phyloP scores from a whole-genome alignment of 345 rosid species.

The Litchi chinensis region DNA sequence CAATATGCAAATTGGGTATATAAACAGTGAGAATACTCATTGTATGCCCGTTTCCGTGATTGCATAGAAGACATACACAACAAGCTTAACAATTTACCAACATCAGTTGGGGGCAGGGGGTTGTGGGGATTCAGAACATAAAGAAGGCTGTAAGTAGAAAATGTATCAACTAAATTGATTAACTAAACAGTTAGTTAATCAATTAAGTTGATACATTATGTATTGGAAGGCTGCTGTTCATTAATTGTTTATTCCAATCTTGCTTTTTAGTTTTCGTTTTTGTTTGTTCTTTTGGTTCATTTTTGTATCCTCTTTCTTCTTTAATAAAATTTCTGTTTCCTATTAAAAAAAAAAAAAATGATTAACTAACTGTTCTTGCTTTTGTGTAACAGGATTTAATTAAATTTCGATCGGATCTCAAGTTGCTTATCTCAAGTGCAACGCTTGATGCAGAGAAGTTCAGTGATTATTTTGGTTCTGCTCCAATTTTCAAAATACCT shows the following conservation, averaged over 20 bases:
- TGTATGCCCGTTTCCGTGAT: too few relatives aligned
- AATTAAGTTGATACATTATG: too few relatives aligned
- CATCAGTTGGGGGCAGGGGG: background rate
- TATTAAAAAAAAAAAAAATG: background rate
- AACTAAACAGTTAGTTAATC: slow-evolving; percentile 5
- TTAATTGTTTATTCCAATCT: too few relatives aligned
- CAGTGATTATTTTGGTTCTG: slow-evolving; percentile 91
- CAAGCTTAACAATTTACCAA: background rate
- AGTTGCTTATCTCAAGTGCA: slow-evolving; percentile 94
- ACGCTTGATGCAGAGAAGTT: slow-evolving; percentile 98
- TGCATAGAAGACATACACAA: background rate
- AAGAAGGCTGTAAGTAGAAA: background rate
- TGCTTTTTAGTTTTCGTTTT: too few relatives aligned
- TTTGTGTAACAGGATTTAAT: slow-evolving; percentile 66
- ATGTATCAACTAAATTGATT: background rate
- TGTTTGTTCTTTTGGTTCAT: too few relatives aligned
- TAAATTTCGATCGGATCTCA: slow-evolving; percentile 82
- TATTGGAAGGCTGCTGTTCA: too few relatives aligned
- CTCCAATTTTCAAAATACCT: slow-evolving; percentile 95
- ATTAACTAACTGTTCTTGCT: slow-evolving; percentile 20
- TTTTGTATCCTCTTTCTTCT: too few relatives aligned
- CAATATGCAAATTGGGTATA: too few relatives aligned
- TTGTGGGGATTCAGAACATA: background rate
- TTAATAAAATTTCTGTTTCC: too few relatives aligned
- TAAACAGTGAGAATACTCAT: too few relatives aligned